Conservation (phyloP, 148 eudicot species). For the Nepenthes gracilis region DNA sequence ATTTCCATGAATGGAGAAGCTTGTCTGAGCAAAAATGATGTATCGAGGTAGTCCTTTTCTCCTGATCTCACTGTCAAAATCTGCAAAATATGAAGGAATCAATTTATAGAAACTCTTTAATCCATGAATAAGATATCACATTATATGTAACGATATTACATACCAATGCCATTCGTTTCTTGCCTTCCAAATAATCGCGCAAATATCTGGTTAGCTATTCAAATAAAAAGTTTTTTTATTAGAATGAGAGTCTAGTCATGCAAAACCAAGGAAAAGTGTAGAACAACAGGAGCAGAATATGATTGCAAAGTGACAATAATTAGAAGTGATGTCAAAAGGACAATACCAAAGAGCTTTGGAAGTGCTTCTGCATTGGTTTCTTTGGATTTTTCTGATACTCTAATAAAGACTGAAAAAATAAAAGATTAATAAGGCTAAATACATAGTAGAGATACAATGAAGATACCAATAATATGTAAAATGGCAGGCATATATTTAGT, state of each 20-base stretch:
- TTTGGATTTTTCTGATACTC: slow-evolving; percentile 94
- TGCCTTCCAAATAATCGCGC: slow-evolving; percentile 86
- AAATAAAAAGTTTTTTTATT: background rate
- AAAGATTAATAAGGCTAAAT: background rate
- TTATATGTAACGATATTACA: slow-evolving; percentile 8
- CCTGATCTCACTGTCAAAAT: slow-evolving; percentile 78
- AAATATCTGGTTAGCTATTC: slow-evolving; percentile 73
- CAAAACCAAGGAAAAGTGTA: background rate
- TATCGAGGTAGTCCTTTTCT: slow-evolving; percentile 75
- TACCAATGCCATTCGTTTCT: slow-evolving; percentile 90
- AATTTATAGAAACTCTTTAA: slow-evolving; percentile 1
- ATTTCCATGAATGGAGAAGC: slow-evolving; percentile 86
- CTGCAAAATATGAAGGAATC: slow-evolving; percentile 22
- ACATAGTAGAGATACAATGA: background rate
- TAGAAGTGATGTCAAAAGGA: background rate
- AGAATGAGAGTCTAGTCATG: background rate
- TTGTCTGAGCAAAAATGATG: slow-evolving; percentile 77
- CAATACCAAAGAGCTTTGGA: slow-evolving; percentile 74
- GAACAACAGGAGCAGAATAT: background rate
- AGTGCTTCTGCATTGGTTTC: slow-evolving; percentile 83
- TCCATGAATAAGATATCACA: background rate
- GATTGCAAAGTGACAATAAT: background rate
- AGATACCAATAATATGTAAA: background rate
- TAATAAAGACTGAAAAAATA: slow-evolving; percentile 59
- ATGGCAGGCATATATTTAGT: too few species aligned